These are phyloP conservation scores for Puccinia coronata DNA, from an alignment of 1,284 basidiomycete species.

Conservation along the genomic window DNA sequence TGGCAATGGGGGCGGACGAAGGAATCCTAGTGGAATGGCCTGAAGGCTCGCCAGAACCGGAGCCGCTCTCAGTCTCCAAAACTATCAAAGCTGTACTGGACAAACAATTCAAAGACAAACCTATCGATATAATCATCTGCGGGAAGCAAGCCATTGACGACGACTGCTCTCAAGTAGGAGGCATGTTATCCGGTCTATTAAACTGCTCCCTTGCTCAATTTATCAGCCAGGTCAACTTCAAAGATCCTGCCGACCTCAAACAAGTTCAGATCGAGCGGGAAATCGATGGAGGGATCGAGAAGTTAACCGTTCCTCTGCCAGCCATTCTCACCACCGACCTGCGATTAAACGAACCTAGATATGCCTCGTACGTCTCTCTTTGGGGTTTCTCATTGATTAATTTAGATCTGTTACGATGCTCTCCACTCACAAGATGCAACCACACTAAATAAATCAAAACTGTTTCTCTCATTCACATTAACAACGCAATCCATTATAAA, in stretches of 20 bases:
- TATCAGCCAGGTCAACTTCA: conserved; percentile 81
- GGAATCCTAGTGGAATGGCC: conserved; percentile 86
- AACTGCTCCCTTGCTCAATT: conserved; percentile 94
- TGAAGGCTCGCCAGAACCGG: conserved; percentile 69
- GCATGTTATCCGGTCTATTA: conserved; percentile 92
- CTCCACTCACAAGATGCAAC: not conserved
- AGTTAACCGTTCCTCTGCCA: conserved; percentile 77
- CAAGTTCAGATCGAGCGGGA: conserved; percentile 79
- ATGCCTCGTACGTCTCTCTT: conserved; percentile 92
- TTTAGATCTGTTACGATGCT: not conserved
- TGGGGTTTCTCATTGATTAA: no score
- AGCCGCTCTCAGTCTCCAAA: conserved; percentile 84
- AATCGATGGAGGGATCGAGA: conserved; percentile 90
- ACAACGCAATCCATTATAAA: not conserved
- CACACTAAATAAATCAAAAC: not conserved
- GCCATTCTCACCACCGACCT: conserved; percentile 93
- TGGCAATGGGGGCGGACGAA: conserved; percentile 96
- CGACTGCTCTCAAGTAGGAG: conserved; percentile 93
- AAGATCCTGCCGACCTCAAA: conserved; percentile 66
- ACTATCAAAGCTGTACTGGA: conserved; percentile 73
- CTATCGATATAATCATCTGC: conserved; percentile 81
- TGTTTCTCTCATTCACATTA: not conserved
- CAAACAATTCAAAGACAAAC: conserved; percentile 65
- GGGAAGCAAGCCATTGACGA: conserved; percentile 99
- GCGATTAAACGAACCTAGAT: conserved; percentile 78